Percentiles rank a stretch among this genome's conserved stretches.
Conservation (phyloP, 306 rosid genomes). For the Hylodesmum podocarpum region DNA sequence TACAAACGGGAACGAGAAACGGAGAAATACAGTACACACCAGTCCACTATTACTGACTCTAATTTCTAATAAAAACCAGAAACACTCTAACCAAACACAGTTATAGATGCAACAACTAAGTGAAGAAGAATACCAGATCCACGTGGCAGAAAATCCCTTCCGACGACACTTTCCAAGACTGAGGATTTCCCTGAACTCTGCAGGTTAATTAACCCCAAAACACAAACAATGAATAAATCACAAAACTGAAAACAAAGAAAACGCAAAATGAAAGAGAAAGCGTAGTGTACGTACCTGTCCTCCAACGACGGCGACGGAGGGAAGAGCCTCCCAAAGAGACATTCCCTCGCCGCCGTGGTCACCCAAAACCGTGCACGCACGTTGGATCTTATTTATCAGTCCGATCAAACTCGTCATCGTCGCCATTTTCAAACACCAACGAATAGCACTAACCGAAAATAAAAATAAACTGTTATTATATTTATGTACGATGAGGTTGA, state of each 20-base stretch:
- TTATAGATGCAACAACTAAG: background rate
- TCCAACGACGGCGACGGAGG: conserved; percentile 84
- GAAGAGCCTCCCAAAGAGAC: conserved; percentile 93
- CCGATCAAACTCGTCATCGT: conserved; percentile 93
- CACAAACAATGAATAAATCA: background rate
- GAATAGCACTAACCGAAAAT: background rate
- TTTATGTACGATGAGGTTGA: background rate
- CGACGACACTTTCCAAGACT: conserved; percentile 78
- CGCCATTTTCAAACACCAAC: conserved; percentile 50
- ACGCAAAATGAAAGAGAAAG: background rate
- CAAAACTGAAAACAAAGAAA: background rate
- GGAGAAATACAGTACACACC: no score
- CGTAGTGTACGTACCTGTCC: conserved; percentile 62
- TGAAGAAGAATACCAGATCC: conserved; percentile 62
- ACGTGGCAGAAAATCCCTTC: conserved; percentile 89
- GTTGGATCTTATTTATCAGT: conserved; percentile 73
- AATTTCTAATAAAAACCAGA: no score
- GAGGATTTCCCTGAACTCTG: conserved; percentile 48
- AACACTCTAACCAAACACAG: no score
- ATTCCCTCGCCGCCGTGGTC: conserved; percentile 86
- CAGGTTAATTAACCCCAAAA: conserved; percentile 30
- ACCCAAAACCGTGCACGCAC: conserved; percentile 83
- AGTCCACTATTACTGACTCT: no score
- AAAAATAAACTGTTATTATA: background rate
- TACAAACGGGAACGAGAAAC: no score